phyloP scores from a whole-genome alignment of 2,329 filamentous ascomycete species.

The Thermoascus crustaceus region DNA sequence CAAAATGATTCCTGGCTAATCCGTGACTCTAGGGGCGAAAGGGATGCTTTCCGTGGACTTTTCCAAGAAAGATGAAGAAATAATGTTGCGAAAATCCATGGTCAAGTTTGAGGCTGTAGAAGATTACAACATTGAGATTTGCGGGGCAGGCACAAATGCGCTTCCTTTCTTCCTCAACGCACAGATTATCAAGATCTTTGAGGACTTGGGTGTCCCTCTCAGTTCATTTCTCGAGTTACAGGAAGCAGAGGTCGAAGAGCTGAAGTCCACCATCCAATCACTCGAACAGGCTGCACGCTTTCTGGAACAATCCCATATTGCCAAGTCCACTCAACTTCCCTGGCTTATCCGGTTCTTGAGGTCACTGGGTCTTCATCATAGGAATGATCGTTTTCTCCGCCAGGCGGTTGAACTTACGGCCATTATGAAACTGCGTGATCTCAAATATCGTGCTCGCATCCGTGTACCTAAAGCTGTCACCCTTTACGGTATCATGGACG shows the following conservation, averaged over 20 bases:
- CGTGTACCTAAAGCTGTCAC: constrained; percentile 63
- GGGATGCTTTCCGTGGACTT: constrained; percentile 68
- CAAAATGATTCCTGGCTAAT: background rate
- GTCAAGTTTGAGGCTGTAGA: constrained; percentile 53
- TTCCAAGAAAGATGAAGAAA: constrained; percentile 46
- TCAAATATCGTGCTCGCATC: constrained; percentile 75
- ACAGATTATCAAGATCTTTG: constrained; percentile 76
- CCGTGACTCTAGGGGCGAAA: constrained; percentile 46
- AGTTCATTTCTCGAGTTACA: constrained; percentile 59
- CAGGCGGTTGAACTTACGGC: constrained; percentile 61
- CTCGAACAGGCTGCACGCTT: constrained; percentile 56
- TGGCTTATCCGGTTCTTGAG: constrained; percentile 52
- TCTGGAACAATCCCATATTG: constrained; percentile 54
- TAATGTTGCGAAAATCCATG: constrained; percentile 67
- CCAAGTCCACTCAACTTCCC: constrained; percentile 52
- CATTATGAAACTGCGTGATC: constrained; percentile 59
- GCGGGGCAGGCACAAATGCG: constrained; percentile 56
- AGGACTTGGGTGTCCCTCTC: constrained; percentile 59
- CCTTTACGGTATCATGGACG: constrained; percentile 76
- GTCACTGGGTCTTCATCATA: constrained; percentile 55
- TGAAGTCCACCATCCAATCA: constrained; percentile 53
- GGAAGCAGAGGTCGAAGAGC: constrained; percentile 48
- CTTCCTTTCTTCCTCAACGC: constrained; percentile 66
- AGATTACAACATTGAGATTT: constrained; percentile 18
- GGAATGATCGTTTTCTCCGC: constrained; percentile 61